Base-by-base conservation (phyloP, 2,329 filamentous ascomycete genomes). In the Gaeumannomyces sp. region DNA sequence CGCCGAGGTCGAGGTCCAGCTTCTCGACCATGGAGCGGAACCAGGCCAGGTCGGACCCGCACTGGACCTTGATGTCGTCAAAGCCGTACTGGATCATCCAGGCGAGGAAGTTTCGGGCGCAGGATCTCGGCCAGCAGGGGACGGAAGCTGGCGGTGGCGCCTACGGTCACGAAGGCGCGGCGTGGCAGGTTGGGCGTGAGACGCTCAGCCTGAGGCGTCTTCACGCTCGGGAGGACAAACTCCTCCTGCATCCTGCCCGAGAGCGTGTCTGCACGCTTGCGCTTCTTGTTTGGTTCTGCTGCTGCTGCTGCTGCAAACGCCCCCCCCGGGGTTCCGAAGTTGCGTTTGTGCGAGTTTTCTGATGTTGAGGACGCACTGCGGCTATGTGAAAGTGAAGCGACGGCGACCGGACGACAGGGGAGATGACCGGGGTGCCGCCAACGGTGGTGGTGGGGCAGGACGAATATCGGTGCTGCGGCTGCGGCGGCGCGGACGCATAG, bases 61-160 rank as follows among this genome's bases (percentile, higher is more conserved):
- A 94, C 73, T 99, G 95, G 16, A 98, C 76, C 5, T 86, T 80
- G 6, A 98, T 80, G 66, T 89, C 79, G 0, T 89, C 91, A 76
- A 91, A 97, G 59, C 83, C 82, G 14, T 83, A 75, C 2, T 77
- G 71, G 14, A 74, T 72, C 16, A 98, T 82, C 6, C 82, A 80
- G 7, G 79, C 69, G 67, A 96, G 80, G 72, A 95, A 93, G 0
- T 75, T n/a, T 70, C 0, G 83, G 77, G 25, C 82, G 78, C 7
- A 96, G 78, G 14, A 89, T 84, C 38, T 89, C 85, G 59, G 82
- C 77, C 65, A 97, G 83, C 2, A 99, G 84, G 8, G 81, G 76
- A 63, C 83, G 81, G 76, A 99, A 99, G 27, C 89, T 85, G 22
- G 93, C 93, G 0, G 94, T 99, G 7, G 95, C 94, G 65, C 95